Base-by-base conservation (phyloP, 345 rosid genomes). In the Psidium friedrichsthalianum region DNA sequence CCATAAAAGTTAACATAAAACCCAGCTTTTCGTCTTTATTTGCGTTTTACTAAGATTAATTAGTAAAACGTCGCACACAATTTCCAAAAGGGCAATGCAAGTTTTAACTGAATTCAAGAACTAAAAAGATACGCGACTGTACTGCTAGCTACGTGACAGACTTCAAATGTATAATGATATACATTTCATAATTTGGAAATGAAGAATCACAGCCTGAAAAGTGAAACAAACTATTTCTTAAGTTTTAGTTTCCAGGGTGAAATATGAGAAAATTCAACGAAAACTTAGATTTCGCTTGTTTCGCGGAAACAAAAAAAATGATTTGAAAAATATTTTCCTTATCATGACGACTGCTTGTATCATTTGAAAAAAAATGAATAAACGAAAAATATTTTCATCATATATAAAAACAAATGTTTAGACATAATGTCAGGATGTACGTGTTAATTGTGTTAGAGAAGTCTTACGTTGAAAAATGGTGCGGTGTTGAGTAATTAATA, bases 11-110 rank as follows among this genome's bases (percentile, higher is more conserved):
- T 6, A 25, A 25, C 61, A 25, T 10, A 57, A 24, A 57, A 25
- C 3, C 1, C 2, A 47, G 3, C n/a, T 57, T 24, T 57, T 57
- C 0, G n/a, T 11, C 25, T 57, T 24, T 2, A 57, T 57, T 0
- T 24, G 15, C 29, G 24, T 4, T 24, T n/a, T n/a, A 57, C 27
- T 24, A 57, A 24, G n/a, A 57, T 57, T 10, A 57, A 57, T 4
- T 57, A 24, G 29, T 0, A 24, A 24, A 57, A 2, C n/a, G 12
- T 24, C 0, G 0, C 25, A 27, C 59, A 56, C 59, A 24, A 56
- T 24, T 24, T 24, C n/a, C 61, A 24, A 24, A 10, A 24, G 6
- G 3, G 61, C 25, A 56, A 0, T 56, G 59, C 2, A 56, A 4
- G 25, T 56, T 25, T 56, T 56, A 4, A 0, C 1, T 24, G 27